phyloP scores from a whole-genome alignment of 2,329 filamentous ascomycete genomes.

The Hypoxylon rubiginosum region DNA sequence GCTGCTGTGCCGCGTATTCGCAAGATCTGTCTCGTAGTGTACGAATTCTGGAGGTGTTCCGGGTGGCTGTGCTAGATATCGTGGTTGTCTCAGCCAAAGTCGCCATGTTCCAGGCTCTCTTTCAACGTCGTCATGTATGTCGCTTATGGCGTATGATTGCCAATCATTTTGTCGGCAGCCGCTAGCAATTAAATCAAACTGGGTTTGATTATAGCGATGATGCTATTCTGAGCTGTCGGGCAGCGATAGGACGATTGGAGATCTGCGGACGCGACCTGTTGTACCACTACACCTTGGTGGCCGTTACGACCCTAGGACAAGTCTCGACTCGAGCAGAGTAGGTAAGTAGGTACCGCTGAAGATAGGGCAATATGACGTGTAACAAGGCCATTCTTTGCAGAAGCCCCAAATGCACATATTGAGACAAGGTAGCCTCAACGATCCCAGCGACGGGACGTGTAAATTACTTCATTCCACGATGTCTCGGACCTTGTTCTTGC shows the following conservation, averaged over 20 bases:
- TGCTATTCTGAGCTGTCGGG: constrained; percentile 24
- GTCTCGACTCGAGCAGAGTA: constrained; percentile 22
- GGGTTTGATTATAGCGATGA: constrained; percentile 45
- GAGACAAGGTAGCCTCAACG: constrained; percentile 30
- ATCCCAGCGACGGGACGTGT: constrained; percentile 30
- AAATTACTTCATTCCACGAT: constrained; percentile 43
- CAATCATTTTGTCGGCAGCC: constrained; percentile 37
- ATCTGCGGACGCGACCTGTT: constrained; percentile 7
- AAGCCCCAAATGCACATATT: constrained; percentile 28
- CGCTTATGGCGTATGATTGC: constrained; percentile 41
- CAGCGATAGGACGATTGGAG: neutral
- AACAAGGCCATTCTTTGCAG: constrained; percentile 43
- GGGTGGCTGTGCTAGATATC: neutral
- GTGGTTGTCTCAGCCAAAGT: constrained; percentile 31
- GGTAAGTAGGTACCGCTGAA: constrained; percentile 15
- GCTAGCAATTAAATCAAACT: constrained; percentile 39
- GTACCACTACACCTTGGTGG: constrained; percentile 9
- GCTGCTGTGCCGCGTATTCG: neutral
- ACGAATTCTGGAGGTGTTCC: neutral
- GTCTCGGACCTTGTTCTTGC: constrained; percentile 46
- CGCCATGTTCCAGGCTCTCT: constrained; percentile 37
- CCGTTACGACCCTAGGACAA: constrained; percentile 13
- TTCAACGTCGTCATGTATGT: constrained; percentile 44
- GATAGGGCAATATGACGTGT: constrained; percentile 43
- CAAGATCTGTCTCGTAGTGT: neutral